phyloP scores from a whole-genome alignment of 768 basidiomycete genomes.

The Pisolithus sp. region DNA sequence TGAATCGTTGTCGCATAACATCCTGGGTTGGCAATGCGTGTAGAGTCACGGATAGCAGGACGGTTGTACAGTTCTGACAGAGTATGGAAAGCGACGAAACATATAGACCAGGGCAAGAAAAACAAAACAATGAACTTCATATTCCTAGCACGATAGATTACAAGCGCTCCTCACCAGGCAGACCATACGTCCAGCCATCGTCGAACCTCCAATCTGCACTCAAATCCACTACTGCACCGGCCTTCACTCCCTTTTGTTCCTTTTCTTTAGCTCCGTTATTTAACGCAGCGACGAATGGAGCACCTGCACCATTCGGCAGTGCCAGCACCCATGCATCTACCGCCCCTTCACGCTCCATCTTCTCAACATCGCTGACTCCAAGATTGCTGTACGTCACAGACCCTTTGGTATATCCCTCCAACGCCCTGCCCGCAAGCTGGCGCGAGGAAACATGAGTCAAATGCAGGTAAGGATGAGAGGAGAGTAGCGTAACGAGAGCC shows the following conservation, averaged over 20 bases:
- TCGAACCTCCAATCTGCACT: constrained; percentile 96
- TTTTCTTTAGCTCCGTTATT: constrained; percentile 66
- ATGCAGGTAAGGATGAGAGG: constrained; percentile 80
- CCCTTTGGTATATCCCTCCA: constrained; percentile 78
- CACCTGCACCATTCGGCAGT: constrained; percentile 93
- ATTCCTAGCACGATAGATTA: constrained; percentile 30
- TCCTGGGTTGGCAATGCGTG: constrained; percentile 93
- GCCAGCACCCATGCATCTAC: constrained; percentile 99
- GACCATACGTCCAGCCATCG: constrained; percentile 91
- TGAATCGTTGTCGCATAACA: constrained; percentile 95
- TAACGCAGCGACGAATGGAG: constrained; percentile 94
- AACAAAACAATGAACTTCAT: constrained; percentile 30
- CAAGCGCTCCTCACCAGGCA: constrained; percentile 83
- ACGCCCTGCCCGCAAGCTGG: constrained; percentile 76
- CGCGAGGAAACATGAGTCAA: constrained; percentile 96
- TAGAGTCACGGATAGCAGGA: constrained; percentile 55
- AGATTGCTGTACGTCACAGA: constrained; percentile 76
- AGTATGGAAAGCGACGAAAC: constrained; percentile 1
- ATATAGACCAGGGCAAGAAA: constrained; percentile 20
- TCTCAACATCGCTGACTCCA: constrained; percentile 68
- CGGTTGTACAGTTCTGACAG: constrained; percentile 82
- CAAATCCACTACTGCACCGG: constrained; percentile 85
- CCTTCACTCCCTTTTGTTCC: constrained; percentile 29
- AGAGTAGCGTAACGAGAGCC: constrained; percentile 80
- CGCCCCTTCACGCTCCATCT: constrained; percentile 82